Conservation (phyloP, 768 basidiomycete genomes). For the Exidia glandulosa region DNA sequence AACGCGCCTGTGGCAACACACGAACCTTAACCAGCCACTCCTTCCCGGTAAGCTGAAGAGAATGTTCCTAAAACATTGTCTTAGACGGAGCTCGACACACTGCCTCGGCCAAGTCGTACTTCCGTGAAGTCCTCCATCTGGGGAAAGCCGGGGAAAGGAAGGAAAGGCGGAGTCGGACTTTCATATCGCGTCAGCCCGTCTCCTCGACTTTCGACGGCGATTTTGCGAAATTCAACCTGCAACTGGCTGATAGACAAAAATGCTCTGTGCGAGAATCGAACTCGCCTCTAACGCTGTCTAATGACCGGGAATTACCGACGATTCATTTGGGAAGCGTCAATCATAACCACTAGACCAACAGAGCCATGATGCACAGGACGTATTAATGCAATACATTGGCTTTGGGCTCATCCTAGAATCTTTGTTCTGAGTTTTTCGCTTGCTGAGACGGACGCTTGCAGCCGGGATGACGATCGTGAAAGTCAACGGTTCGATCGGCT, state of each 20-base stretch:
- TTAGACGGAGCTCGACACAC: background rate
- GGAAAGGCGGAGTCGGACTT: background rate
- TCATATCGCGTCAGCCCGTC: background rate
- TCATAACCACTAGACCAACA: background rate
- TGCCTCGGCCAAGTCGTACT: background rate
- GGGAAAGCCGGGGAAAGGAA: background rate
- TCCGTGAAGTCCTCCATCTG: background rate
- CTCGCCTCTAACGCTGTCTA: background rate
- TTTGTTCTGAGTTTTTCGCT: no score
- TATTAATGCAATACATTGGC: no score
- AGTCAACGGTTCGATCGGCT: no score
- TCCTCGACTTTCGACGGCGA: no score
- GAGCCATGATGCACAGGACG: background rate
- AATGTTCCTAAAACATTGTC: background rate
- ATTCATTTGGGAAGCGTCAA: background rate
- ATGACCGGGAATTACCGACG: no score
- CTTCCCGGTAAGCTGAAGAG: background rate
- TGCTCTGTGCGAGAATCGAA: background rate
- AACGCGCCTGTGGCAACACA: no score
- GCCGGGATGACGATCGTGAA: no score
- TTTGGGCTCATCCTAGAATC: no score
- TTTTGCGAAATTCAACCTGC: background rate
- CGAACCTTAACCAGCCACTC: background rate
- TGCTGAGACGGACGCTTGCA: no score
- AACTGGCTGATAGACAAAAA: background rate